Evolutionary conservation across 2,329 filamentous ascomycete genomes (phyloP), one percentile per base, ranked within the genome.

Genomic region (Dactylella cylindrospora): DNA sequence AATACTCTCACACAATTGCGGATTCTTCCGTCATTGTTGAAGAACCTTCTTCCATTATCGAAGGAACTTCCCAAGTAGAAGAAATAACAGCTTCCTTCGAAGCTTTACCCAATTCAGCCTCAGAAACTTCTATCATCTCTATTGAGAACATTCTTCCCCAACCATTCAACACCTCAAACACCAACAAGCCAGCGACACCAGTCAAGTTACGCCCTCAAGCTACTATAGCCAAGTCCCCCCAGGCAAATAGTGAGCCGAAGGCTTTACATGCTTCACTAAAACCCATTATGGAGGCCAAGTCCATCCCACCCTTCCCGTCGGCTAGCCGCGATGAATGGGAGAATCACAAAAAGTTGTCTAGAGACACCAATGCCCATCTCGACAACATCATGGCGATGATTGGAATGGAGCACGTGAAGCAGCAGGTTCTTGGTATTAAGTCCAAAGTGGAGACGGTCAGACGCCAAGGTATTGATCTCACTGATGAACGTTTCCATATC

Each of bases 361-460:
- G 33, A 74, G 77, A 78, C 0, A 66, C 67, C 0, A 86, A 81
- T 64, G 67, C 71, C 0, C 74, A 78, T 0, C 67, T 90, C 0
- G 84, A 90, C 57, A 68, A 74, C 0, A 68, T 90, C 6, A 88
- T 90, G 82, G 71, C 70, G 0, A 83, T 90, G 80, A 81, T 85
- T 35, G 86, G 86, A 0, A 74, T 90, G 0, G 85, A 89, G 66
- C 73, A 78, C 0, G 83, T 90, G 32, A 90, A 90, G 65, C 67
- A 75, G 1, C 70, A 81, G 9, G 80, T 90, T 19, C 71, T 90
- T 0, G 67, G 47, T 0, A 81, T 86, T 68, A 88, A 88, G 66
- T 72, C 74, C 0, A 80, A 77, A 35, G 77, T 88, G 0, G 84
- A 90, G 31, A 80, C 77, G 0, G 72, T 76, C 0, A 67, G 82